Evolutionary conservation across 495 filamentous ascomycete species (phyloP), one percentile per base, ranked within the genome.

Genomic region (Podospora tetraspora): DNA sequence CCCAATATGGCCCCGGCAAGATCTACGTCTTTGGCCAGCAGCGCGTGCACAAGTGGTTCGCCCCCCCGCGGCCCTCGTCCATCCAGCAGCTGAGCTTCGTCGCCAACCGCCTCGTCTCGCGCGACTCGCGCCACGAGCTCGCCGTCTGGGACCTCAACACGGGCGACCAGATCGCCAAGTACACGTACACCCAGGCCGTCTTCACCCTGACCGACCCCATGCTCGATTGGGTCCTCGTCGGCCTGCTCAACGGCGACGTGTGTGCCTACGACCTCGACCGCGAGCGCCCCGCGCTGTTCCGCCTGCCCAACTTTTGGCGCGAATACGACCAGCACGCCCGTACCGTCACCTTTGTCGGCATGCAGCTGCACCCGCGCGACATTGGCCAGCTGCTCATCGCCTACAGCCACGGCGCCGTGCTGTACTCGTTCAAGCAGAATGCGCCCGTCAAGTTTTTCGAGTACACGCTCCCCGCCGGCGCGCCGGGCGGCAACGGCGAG

Each of bases 351-450:
- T 37, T 84, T 7, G 84, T 96, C n/a, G 87, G 90, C 3, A 78
- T 99, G 71, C 85, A 90, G 64, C 84, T 97, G 64, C 95, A 97
- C 70, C 93, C 96, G 3, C 85, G 93, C 69, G 94, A 99, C 77
- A 92, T 97, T 72, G 95, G 95, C n/a, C 91, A 89, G 72, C 81
- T 99, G 23, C 72, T 98, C 68, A 91, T 99, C 63, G 93, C 90
- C 11, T 99, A 98, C 74, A 84, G 85, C 1, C 88, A 93, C 64
- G 96, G 95, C 23, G 92, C 92, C 4, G 92, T 92, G 29, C 87
- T 94, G 37, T 98, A 93, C 73, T 91, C 91, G 3, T 96, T 99
- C 84, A 97, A 98, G 80, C 88, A 95, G 76, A 92, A 92, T 66
- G 80, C 88, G 64, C 82, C 90, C 0, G 81, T 87, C 59, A 91